These are phyloP conservation scores for Calocera viscosa DNA, from an alignment of 768 basidiomycete species.

Conservation along the genomic window DNA sequence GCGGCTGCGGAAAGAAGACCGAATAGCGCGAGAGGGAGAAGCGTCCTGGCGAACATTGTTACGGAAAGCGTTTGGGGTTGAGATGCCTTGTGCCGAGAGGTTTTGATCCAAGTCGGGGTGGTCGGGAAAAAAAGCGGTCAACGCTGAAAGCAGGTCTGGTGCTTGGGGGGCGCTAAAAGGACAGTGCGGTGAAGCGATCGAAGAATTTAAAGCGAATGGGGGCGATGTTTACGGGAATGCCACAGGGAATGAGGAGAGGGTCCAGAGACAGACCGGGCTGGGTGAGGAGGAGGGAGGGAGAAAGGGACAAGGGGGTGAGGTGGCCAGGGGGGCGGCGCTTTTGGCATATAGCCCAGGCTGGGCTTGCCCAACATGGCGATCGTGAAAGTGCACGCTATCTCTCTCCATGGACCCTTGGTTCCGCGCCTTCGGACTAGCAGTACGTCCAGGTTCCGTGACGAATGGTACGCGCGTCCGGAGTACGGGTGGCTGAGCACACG, in stretches of 20 bases:
- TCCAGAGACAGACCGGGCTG: background rate
- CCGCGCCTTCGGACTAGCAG: background rate
- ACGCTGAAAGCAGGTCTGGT: background rate
- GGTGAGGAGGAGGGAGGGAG: background rate
- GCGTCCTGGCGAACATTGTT: background rate
- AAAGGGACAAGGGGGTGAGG: background rate
- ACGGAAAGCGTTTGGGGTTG: background rate
- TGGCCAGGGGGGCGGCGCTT: background rate
- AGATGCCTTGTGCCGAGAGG: background rate
- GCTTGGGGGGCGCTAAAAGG: background rate
- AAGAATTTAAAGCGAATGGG: background rate
- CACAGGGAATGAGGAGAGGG: background rate
- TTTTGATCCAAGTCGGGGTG: background rate
- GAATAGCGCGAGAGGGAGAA: background rate
- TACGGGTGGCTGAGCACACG: too few species aligned
- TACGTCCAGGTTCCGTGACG: too few species aligned
- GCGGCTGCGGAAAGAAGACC: background rate
- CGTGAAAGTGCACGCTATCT: slow-evolving; percentile 2
- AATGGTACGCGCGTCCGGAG: too few species aligned
- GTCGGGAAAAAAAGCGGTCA: background rate
- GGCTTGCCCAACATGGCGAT: background rate
- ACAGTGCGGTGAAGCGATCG: background rate
- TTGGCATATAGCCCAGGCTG: background rate
- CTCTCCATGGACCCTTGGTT: background rate
- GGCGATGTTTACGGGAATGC: background rate